A percentile compares a stretch with the other conserved stretches of the same genome.
Evolutionary conservation across 306 rosid genomes (phyloP).

Genomic region (Sesbania bispinosa): DNA sequence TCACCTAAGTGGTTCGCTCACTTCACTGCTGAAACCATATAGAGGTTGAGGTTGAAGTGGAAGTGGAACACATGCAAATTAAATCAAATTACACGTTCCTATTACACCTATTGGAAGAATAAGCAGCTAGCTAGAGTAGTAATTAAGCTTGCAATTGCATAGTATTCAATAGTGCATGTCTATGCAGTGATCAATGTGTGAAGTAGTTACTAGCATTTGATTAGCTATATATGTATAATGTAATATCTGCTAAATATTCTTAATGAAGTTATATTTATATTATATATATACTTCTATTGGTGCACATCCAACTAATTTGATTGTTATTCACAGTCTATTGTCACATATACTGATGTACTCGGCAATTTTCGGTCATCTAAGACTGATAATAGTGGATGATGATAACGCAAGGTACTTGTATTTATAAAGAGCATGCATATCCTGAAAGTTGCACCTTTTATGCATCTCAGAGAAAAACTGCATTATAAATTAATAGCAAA

Average conservation of each 20-base stretch:
- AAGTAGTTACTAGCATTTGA: conserved; percentile 54
- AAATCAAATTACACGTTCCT: not conserved
- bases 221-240: conserved; percentile 55
- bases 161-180: conserved; percentile 24
- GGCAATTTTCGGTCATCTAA: not conserved
- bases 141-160: conserved; percentile 20
- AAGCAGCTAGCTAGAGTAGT: conserved; percentile 21
- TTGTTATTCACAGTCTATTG: not conserved
- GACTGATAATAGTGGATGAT: not conserved
- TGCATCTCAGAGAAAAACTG: not conserved
- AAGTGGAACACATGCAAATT: not conserved
- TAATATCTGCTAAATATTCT: conserved; percentile 49
- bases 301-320: not conserved
- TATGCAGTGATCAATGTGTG: conserved; percentile 30
- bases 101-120: conserved; percentile 38
- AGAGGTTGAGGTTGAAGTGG: conserved; percentile 16
- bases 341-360: not conserved
- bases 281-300: conserved; percentile 15
- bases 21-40: conserved; percentile 47
- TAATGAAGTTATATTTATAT: conserved; percentile 46
- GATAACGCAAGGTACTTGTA: not conserved
- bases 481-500: not conserved
- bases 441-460: conserved; percentile 13
- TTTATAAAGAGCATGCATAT: not conserved
- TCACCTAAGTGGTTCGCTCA: conserved; percentile 74